phyloP scores from a whole-genome alignment of 108 stramenopile genomes.

The Schizochytrium sp. region DNA sequence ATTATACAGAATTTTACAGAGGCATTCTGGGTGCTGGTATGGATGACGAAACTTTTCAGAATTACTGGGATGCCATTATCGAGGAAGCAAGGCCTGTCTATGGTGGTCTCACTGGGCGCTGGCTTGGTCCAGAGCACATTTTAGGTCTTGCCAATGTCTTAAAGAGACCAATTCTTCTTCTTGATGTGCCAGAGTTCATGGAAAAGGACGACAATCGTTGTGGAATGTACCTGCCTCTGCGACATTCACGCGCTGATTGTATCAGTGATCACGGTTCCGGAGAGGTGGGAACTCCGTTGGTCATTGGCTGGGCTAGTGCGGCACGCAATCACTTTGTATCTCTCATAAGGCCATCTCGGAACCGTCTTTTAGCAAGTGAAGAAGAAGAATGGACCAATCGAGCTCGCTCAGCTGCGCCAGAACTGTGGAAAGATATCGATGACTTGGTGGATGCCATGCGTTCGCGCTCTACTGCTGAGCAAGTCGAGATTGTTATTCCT shows the following conservation, averaged over 20 bases:
- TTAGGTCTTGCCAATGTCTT: slow-evolving; percentile 44
- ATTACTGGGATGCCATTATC: neutral
- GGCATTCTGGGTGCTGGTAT: neutral
- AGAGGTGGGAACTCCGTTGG: slow-evolving; percentile 31
- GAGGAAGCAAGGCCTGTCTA: slow-evolving; percentile 42
- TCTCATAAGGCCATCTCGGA: neutral
- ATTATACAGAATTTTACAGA: neutral
- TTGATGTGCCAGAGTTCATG: neutral
- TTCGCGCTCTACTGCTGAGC: neutral
- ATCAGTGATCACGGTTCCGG: neutral
- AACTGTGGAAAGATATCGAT: neutral
- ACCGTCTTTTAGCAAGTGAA: slow-evolving; percentile 4
- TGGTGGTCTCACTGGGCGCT: slow-evolving; percentile 11
- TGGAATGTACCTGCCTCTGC: slow-evolving; percentile 15
- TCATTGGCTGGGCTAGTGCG: slow-evolving; percentile 49
- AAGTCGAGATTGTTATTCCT: slow-evolving; percentile 19
- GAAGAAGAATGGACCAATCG: slow-evolving; percentile 9
- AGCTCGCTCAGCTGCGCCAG: neutral
- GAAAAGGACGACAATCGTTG: slow-evolving; percentile 22
- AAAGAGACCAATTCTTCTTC: slow-evolving; percentile 14
- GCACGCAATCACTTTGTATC: slow-evolving; percentile 51
- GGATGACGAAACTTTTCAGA: slow-evolving; percentile 34
- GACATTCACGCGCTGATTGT: neutral
- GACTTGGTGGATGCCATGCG: neutral
- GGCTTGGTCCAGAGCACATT: slow-evolving; percentile 58